Conservation (phyloP, 208 protist species). For the Tritrichomonas foetus region DNA sequence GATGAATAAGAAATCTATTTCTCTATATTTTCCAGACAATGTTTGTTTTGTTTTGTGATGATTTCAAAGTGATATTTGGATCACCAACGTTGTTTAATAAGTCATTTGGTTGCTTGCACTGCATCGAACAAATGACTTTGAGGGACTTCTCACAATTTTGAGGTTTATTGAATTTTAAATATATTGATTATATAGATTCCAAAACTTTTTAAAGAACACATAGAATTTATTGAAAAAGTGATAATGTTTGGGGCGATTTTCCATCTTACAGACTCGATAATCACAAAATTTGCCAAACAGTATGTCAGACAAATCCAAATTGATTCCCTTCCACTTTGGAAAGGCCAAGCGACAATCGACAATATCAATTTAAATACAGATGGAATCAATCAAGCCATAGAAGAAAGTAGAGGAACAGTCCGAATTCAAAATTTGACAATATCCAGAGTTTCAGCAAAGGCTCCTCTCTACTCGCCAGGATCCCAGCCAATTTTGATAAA, state of each 20-base stretch:
- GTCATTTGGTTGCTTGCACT: no score
- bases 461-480: background rate
- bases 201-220: no score
- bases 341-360: conserved; percentile 37
- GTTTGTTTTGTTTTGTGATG: no score
- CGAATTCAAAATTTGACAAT: background rate
- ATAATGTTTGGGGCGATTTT: background rate
- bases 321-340: conserved; percentile 28
- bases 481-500: background rate
- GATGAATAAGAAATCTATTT: no score
- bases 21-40: no score
- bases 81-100: no score
- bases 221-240: no score
- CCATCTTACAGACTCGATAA: background rate
- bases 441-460: background rate
- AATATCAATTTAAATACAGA: conserved; percentile 5
- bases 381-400: background rate
- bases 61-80: no score
- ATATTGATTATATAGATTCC: no score
- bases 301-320: background rate
- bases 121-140: no score
- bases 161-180: no score
- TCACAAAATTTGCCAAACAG: background rate
- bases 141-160: no score
- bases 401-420: background rate